These are phyloP conservation scores for Elongisporangium undulatum DNA, from an alignment of 352 stramenopile genomes.

Conservation along the genomic window DNA sequence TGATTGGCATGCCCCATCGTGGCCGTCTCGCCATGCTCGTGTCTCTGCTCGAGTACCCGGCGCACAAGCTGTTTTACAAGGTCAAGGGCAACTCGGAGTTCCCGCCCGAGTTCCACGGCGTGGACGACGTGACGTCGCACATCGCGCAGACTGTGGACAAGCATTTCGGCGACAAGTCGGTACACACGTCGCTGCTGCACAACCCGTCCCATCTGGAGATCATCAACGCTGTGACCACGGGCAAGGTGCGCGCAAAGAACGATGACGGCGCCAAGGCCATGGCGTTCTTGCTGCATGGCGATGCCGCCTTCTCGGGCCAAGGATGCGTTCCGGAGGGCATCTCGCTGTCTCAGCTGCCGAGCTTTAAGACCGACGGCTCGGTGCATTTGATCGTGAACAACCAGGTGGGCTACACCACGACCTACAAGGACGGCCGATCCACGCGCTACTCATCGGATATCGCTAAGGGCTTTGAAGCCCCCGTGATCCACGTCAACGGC, in stretches of 20 bases:
- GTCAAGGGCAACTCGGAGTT: conserved; percentile 78
- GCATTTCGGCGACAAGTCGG: conserved; percentile 36
- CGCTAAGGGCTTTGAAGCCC: conserved; percentile 75
- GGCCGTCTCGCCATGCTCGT: conserved; percentile 77
- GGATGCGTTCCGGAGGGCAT: conserved; percentile 79
- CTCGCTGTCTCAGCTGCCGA: conserved; percentile 69
- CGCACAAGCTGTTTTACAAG: conserved; percentile 81
- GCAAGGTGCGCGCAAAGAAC: conserved; percentile 83
- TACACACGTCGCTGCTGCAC: conserved; percentile 83
- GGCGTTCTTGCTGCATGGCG: conserved; percentile 82
- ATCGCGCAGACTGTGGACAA: conserved; percentile 78
- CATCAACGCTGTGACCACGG: conserved; percentile 80
- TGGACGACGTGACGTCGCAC: conserved; percentile 86
- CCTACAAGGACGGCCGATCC: conserved; percentile 66
- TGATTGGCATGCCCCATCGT: conserved; percentile 86
- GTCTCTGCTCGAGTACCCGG: conserved; percentile 72
- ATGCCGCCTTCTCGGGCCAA: conserved; percentile 84
- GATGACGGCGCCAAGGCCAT: conserved; percentile 63
- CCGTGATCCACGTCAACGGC: conserved; percentile 87
- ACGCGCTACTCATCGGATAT: conserved; percentile 85
- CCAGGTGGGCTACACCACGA: conserved; percentile 90
- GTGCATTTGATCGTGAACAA: conserved; percentile 90
- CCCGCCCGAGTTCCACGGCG: conserved; percentile 40
- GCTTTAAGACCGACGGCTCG: conserved; percentile 70
- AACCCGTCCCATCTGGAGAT: conserved; percentile 89